Evolutionary conservation across 257 asterid genomes (phyloP).

Genomic region (Paraleonurus japonicus): DNA sequence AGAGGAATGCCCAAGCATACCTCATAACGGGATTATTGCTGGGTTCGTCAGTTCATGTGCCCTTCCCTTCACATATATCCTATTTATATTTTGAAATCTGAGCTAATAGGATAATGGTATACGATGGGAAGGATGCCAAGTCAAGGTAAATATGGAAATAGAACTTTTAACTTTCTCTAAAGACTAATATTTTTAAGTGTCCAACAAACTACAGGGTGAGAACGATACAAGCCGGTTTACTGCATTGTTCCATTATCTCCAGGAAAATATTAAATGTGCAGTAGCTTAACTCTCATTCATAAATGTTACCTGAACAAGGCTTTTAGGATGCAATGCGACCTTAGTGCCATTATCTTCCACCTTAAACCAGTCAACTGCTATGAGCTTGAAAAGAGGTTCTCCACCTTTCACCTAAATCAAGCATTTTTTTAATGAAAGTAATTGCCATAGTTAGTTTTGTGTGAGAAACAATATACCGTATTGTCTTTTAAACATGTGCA

Average conservation of each 20-base stretch:
- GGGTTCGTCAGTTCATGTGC: too few species aligned
- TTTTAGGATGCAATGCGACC: slow-evolving; percentile 81
- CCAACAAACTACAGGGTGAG: not conserved
- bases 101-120: not conserved
- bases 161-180: not conserved
- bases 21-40: too few species aligned
- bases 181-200: not conserved
- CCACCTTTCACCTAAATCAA: slow-evolving; percentile 79
- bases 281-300: slow-evolving; percentile 1
- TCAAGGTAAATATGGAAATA: not conserved
- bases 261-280: not conserved
- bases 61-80: too few species aligned
- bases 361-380: slow-evolving; percentile 98
- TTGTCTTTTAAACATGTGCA: not conserved
- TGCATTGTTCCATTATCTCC: not conserved
- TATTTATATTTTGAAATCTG: not conserved
- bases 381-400: slow-evolving; percentile 88
- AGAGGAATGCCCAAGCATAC: too few species aligned
- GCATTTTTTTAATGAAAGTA: slow-evolving; percentile 21
- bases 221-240: not conserved
- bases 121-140: not conserved
- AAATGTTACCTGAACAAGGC: slow-evolving; percentile 76
- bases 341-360: slow-evolving; percentile 58
- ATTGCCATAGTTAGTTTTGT: slow-evolving; percentile 12
- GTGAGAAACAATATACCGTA: not conserved